Evolutionary conservation across 73 alveolate species (phyloP).

Genomic region (Breviolum minutum): DNA sequence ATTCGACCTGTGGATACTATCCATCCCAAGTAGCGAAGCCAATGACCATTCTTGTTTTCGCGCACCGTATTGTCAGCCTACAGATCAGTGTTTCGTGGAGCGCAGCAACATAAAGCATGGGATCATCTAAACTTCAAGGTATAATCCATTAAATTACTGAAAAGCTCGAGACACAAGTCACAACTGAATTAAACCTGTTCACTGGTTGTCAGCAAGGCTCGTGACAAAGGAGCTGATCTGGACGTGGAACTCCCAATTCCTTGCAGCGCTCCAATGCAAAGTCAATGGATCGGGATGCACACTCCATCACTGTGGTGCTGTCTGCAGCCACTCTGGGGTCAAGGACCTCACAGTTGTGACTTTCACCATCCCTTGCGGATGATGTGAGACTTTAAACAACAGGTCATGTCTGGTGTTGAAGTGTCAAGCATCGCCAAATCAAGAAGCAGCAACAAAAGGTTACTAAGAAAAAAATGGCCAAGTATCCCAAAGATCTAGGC

Average conservation of each 20-base stretch:
- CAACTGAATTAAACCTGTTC: not conserved
- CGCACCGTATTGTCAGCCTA: not conserved
- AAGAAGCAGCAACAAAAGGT: not conserved
- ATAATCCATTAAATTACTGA: not conserved
- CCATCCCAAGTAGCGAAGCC: not conserved
- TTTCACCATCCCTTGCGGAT: not conserved
- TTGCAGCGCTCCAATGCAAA: not conserved
- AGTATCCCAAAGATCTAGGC: constrained; percentile 8
- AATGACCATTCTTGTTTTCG: constrained; percentile 14
- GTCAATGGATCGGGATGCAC: not conserved
- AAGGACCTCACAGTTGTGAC: not conserved
- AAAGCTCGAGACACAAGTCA: not conserved
- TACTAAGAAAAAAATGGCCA: not conserved
- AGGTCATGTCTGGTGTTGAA: not conserved
- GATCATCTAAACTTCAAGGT: not conserved
- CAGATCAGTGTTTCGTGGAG: not conserved
- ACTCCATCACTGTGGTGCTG: not conserved
- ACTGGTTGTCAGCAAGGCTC: not conserved
- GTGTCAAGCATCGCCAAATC: not conserved
- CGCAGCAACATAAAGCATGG: not conserved
- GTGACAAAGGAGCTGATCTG: not conserved
- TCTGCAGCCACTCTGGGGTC: constrained; percentile 14
- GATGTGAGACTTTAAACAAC: too few relatives aligned
- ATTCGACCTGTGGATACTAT: not conserved
- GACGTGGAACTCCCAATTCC: not conserved